Base-by-base conservation (phyloP, 805 yeast species). In the Sungouiella thailandica region DNA sequence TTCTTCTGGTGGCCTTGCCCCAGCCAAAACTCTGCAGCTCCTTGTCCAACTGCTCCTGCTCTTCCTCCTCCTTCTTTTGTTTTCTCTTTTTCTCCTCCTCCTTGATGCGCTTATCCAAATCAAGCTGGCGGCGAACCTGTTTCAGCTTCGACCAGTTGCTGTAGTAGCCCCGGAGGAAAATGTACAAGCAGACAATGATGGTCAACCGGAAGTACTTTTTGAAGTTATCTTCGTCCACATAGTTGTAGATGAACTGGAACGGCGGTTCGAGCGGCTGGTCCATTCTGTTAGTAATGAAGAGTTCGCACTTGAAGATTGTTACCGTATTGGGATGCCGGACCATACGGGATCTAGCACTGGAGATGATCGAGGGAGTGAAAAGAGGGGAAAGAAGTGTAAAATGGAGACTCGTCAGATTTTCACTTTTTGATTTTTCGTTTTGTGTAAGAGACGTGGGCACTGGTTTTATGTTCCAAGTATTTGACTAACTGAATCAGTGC, bases 1-100 rank as follows among this genome's bases (percentile, higher is more conserved):
- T 68, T 43, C 66, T 65, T 63, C 89, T 73, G 5, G 89, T 82
- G 50, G 71, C 70, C 54, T 83, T 83, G 35, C 93, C 93, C 87
- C 88, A 83, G 18, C 93, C 90, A 65, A 83, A 83, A 4, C 68
- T 43, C 24, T 61, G 52, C 23, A 77, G 77, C 44, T 64, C 69
- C 9, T 44, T 31, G 28, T 55, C 50, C 43, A 65, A 53, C 31
- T 44, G 36, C 25, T 48, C 40, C 31, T 50, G 46, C 15, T 52
- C 49, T 25, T 62, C 61, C 13, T 30, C 30, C 23, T 28, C 31
- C 27, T 39, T 28, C 23, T 54, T 49, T 18, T 53, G 60, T 16
- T 60, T 66, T 20, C 52, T 49, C 17, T 56, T 62, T 10, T 62
- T 62, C 25, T 60, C 65, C 28, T 56, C 55, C 28, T 38, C 47